These are phyloP conservation scores for Diplodia corticola DNA, from an alignment of 2,329 filamentous ascomycete genomes.

Conservation along the genomic window DNA sequence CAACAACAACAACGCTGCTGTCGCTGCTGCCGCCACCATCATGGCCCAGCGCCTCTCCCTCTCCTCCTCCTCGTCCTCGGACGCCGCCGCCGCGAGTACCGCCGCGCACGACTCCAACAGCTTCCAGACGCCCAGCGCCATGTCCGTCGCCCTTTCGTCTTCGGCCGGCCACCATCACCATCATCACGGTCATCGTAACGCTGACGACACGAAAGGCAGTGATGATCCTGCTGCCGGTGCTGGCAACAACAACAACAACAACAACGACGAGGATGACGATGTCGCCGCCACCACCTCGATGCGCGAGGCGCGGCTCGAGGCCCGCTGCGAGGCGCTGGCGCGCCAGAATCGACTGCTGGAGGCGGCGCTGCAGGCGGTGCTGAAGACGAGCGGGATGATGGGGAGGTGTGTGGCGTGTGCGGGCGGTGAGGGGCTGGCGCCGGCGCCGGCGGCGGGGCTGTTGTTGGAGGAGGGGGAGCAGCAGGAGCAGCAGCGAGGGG, in stretches of 20 bases:
- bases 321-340: slow-evolving; percentile 40
- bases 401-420: slow-evolving; percentile 31
- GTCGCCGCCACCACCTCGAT: background rate
- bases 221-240: background rate
- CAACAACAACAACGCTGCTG: background rate
- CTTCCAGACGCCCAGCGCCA: slow-evolving; percentile 15
- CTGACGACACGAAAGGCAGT: background rate
- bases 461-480: background rate
- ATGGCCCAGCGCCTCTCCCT: too few relatives aligned
- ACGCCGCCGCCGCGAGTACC: too few relatives aligned
- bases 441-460: background rate
- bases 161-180: background rate
- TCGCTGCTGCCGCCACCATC: too few relatives aligned
- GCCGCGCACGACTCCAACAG: too few relatives aligned
- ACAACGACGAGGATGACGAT: background rate
- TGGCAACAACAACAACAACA: background rate
- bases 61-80: background rate
- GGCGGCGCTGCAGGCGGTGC: slow-evolving; percentile 43
- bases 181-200: background rate
- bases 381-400: slow-evolving; percentile 30
- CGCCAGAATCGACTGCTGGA: slow-evolving; percentile 42
- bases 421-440: too few relatives aligned
- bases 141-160: slow-evolving; percentile 14
- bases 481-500: slow-evolving; percentile 16
- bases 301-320: slow-evolving; percentile 32